A percentile compares a stretch with the other conserved stretches of the same genome.
phyloP scores from a whole-genome alignment of 75 land plant species.

The Cunninghamia lanceolata region DNA sequence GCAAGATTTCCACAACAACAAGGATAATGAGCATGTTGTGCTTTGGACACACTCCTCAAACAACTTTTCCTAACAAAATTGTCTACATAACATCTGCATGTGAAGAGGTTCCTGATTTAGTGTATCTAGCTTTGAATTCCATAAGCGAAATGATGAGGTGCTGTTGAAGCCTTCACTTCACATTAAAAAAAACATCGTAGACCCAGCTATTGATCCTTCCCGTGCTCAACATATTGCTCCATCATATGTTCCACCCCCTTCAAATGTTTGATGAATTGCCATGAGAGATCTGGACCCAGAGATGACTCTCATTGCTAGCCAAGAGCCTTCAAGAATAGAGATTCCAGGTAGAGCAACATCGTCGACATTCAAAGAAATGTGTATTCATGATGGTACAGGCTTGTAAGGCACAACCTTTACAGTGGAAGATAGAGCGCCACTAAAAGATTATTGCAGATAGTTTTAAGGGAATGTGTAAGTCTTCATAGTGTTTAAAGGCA shows the following conservation, averaged over 20 bases:
- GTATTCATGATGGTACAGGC: too few relatives aligned
- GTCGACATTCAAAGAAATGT: too few relatives aligned
- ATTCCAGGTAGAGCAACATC: constrained; percentile 59
- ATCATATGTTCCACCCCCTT: constrained; percentile 43
- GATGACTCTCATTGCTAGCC: constrained; percentile 88
- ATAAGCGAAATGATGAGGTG: constrained; percentile 11
- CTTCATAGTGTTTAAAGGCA: too few relatives aligned
- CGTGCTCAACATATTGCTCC: constrained; percentile 30
- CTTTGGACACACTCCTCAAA: background rate
- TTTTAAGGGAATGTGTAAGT: too few relatives aligned
- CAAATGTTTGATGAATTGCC: constrained; percentile 63
- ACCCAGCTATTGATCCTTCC: constrained; percentile 45
- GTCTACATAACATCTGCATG: background rate
- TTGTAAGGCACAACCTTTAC: too few relatives aligned
- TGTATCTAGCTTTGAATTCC: constrained; percentile 45
- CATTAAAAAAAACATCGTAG: constrained; percentile 19
- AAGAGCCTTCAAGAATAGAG: constrained; percentile 72
- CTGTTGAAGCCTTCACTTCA: too few relatives aligned
- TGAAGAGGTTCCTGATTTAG: constrained; percentile 3
- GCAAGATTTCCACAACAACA: background rate
- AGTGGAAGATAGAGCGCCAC: too few relatives aligned
- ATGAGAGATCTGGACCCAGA: constrained; percentile 95
- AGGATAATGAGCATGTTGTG: background rate
- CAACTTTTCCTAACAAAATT: background rate
- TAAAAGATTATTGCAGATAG: too few relatives aligned